These are phyloP conservation scores for Beauveria medogensis DNA, from an alignment of 2,329 filamentous ascomycete genomes.

Conservation along the genomic window DNA sequence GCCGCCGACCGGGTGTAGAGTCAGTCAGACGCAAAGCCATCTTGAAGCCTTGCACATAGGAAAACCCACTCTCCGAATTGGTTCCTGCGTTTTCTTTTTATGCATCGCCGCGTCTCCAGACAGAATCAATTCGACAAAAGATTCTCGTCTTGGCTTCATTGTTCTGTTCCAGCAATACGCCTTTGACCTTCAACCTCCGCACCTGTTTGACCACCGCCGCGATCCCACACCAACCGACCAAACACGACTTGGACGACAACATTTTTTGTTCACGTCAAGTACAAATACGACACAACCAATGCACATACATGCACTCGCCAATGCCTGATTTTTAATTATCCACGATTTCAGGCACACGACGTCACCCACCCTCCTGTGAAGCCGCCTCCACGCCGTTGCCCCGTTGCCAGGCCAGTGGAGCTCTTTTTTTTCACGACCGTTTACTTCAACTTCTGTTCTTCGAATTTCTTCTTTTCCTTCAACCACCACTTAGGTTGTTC, in stretches of 20 bases:
- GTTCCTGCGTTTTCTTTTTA: neutral
- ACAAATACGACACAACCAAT: neutral
- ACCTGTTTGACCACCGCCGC: neutral
- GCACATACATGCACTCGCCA: neutral
- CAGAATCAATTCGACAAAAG: neutral
- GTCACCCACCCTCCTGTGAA: conserved; percentile 17
- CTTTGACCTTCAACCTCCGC: neutral
- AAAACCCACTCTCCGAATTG: conserved; percentile 2
- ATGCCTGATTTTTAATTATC: neutral
- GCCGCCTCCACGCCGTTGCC: conserved; percentile 16
- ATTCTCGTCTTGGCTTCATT: neutral
- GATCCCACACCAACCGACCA: neutral
- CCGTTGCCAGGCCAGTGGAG: conserved; percentile 11
- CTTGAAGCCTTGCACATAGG: neutral
- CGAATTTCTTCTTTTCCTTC: neutral
- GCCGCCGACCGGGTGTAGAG: conserved; percentile 5
- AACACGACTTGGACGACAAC: neutral
- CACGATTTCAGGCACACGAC: conserved; percentile 3
- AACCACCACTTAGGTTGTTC: conserved; percentile 14
- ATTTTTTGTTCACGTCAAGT: neutral
- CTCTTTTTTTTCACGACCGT: conserved; percentile 12
- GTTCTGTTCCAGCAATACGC: neutral
- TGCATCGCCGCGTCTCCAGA: neutral
- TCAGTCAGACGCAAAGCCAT: conserved; percentile 8
- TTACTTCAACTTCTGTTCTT: conserved; percentile 1